These are phyloP conservation scores for Pythium sukuiense DNA, from an alignment of 352 stramenopile species.

Conservation along the genomic window DNA sequence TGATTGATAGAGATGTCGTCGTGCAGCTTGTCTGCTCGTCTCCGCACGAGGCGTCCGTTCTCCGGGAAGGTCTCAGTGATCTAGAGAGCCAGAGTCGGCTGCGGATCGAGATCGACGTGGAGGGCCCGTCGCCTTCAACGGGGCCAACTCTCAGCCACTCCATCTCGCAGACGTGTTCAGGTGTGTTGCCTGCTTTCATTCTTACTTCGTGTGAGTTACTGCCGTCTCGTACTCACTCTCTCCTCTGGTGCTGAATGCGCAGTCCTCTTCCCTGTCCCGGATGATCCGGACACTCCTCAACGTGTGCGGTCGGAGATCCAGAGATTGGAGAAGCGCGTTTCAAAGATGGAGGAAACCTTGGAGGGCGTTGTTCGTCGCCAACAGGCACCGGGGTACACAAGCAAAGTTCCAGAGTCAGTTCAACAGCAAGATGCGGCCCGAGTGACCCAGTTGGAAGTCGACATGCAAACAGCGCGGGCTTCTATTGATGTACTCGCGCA, in stretches of 20 bases:
- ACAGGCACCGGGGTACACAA: constrained; percentile 45
- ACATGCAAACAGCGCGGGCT: constrained; percentile 48
- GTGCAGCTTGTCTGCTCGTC: constrained; percentile 10
- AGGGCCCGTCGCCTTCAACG: background rate
- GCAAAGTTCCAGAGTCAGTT: constrained; percentile 67
- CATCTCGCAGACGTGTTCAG: constrained; percentile 32
- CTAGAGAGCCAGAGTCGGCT: constrained; percentile 25
- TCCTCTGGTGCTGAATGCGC: background rate
- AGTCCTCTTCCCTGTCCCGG: constrained; percentile 69
- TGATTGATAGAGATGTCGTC: constrained; percentile 12
- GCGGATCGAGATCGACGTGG: constrained; percentile 6
- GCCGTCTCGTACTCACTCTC: too few species aligned
- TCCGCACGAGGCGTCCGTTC: constrained; percentile 10
- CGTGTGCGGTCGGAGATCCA: constrained; percentile 62
- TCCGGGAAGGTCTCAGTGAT: constrained; percentile 15
- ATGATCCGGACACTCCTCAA: constrained; percentile 64
- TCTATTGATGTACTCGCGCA: constrained; percentile 55
- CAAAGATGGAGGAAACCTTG: constrained; percentile 53
- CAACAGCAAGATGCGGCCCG: constrained; percentile 62
- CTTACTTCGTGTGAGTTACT: too few species aligned
- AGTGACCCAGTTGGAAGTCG: constrained; percentile 53
- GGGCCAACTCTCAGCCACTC: constrained; percentile 26
- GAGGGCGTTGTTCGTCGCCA: constrained; percentile 47
- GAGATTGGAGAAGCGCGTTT: constrained; percentile 60
- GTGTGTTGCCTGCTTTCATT: constrained; percentile 11